phyloP scores from a whole-genome alignment of 495 filamentous ascomycete genomes.

The Neurospora tetraspora region DNA sequence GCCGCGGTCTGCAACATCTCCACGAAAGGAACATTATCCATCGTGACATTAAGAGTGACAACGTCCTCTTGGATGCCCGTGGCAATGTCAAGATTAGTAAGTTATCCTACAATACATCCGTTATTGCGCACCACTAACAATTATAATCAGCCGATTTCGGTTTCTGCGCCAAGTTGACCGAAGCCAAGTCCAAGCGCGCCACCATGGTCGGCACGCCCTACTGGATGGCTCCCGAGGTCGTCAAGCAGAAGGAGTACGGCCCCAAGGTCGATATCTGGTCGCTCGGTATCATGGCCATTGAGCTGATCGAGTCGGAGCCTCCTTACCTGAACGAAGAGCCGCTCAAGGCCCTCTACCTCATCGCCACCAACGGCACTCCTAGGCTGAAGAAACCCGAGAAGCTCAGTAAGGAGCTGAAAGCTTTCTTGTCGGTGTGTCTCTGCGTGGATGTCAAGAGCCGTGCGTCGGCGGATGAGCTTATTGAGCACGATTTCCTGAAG shows the following conservation, averaged over 20 bases:
- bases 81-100: slow-evolving; percentile 97
- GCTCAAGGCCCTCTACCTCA: slow-evolving; percentile 90
- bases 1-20: slow-evolving; percentile 85
- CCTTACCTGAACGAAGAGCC: slow-evolving; percentile 98
- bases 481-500: slow-evolving; percentile 69
- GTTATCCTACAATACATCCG: slow-evolving; percentile 20
- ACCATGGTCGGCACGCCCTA: slow-evolving; percentile 99
- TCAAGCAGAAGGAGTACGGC: slow-evolving; percentile 98
- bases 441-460: slow-evolving; percentile 94
- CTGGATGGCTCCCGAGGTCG: slow-evolving; percentile 99
- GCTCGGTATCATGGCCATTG: slow-evolving; percentile 97
- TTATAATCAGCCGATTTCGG: slow-evolving; percentile 75
- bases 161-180: slow-evolving; percentile 97
- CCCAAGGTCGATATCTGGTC: slow-evolving; percentile 99
- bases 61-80: slow-evolving; percentile 84
- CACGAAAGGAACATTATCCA: slow-evolving; percentile 96
- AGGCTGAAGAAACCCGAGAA: slow-evolving; percentile 96
- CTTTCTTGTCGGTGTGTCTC: slow-evolving; percentile 88
- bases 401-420: slow-evolving; percentile 90
- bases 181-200: slow-evolving; percentile 90
- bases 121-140: slow-evolving; percentile 20
- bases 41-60: slow-evolving; percentile 98
- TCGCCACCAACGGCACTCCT: slow-evolving; percentile 95
- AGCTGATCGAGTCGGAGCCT: slow-evolving; percentile 98
- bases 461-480: slow-evolving; percentile 78